Base-by-base conservation (phyloP, 2,329 filamentous ascomycete species). In the Fusarium heterosporum region DNA sequence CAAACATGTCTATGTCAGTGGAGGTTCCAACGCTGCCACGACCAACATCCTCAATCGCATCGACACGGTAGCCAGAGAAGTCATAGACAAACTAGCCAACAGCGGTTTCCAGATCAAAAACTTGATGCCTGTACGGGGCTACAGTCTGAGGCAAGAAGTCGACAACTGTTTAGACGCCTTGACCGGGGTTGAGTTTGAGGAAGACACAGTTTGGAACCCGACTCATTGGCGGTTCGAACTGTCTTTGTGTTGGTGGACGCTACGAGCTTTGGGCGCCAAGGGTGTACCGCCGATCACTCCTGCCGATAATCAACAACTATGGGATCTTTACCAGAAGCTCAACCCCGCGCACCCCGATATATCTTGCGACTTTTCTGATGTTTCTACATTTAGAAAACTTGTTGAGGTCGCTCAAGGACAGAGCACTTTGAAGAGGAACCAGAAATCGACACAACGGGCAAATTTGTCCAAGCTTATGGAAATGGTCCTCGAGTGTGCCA, bases 191-290 rank as follows among this genome's bases (percentile, higher is more conserved):
- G 3, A 32, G 0, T 49, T 57, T 1, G 17, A 17, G 4, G 9
- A 62, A 1, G 16, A 8, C 1, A 19, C 13, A 1, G 4, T 16
- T 3, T 57, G 8, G 41, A 39, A 48, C 0, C 9, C 36, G 7
- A 36, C 46, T 1, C 40, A 45, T 1, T 64, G 61, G 61, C 14
- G 13, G 1, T 12, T 41, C 11, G 19, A 34, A 7, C 6, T 6
- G 2, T 64, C 58, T 0, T 9, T 64, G 0, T 64, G 61, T 9
- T 64, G 61, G 58, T 64, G 52, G 58, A 58, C 58, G 2, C 28
- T 64, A 9, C 52, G 61, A 1, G 46, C 26, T 3, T 4, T 63
- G 3, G 61, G 46, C 1, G 49, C 25, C 1, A 3, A 4, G 1
- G 2, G 0, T 0, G 50, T 47, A 2, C 60, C 57, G 1, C 2